Evolutionary conservation across 1,284 basidiomycete genomes (phyloP), one percentile per base, ranked within the genome.

Genomic region (Cutaneotrichosporon sp.): DNA sequence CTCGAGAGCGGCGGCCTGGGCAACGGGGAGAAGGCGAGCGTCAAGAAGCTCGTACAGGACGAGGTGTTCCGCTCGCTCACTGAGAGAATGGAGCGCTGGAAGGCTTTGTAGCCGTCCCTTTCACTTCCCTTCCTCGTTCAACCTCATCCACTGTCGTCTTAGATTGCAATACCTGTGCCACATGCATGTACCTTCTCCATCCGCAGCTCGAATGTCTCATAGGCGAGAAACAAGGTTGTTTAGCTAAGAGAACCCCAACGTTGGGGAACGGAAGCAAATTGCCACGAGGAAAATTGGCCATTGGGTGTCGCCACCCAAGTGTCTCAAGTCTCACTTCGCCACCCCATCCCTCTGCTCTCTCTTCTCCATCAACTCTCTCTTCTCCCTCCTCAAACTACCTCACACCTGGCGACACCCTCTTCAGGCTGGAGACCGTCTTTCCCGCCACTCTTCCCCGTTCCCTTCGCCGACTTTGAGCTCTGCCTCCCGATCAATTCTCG

Each of bases 51-150:
- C 29, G 60, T 65, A 9, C 60, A 62, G 60, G 71, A 67, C 13
- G 69, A 72, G 57, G 72, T 68, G 5, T 63, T 69, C 16, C 61
- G 66, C 43, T 67, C 68, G 18, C 56, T 78, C 38, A 62, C 66
- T 36, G 68, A 63, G 47, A 67, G 64, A 54, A 71, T 76, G 70
- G 69, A 72, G 51, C 59, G 62, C 49, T 78, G 74, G 74, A 69
- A 67, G 63, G 67, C 66, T 6, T 38, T 63, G 47, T 63, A 51
- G 47, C 25, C 10, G n/a, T n/a, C 16, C 14, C 5, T 7, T 24
- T 4, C 49, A 3, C 36, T 45, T 13, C 7, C 38, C 24, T 8
- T 16, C 14, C 18, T 16, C 36, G 46, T 50, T 9, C 20, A 14
- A 55, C 24, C 3, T 20, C 31, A 25, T 5, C 25, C 10, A 10